phyloP scores from a whole-genome alignment of 2,329 filamentous ascomycete species.

The Fusarium ramigenum region DNA sequence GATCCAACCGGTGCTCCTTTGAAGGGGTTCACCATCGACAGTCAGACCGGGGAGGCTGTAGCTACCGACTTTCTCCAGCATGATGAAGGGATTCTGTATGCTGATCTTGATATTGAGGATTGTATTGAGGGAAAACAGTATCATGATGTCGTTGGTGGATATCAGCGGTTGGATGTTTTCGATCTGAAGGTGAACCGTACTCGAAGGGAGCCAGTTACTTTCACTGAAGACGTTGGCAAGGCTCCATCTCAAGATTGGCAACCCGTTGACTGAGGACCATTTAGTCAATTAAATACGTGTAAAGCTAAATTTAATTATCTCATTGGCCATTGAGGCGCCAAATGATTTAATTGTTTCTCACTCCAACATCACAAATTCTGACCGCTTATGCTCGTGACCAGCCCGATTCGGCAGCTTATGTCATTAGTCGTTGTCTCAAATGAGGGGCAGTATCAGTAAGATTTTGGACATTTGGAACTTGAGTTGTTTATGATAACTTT shows the following conservation, averaged over 20 bases:
- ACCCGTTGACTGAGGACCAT: not conserved
- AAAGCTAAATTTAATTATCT: no score
- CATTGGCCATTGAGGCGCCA: no score
- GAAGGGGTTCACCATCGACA: conserved; percentile 49
- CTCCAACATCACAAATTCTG: no score
- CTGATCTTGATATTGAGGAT: conserved; percentile 58
- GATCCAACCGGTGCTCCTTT: conserved; percentile 58
- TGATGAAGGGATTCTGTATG: conserved; percentile 61
- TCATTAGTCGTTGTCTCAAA: not conserved
- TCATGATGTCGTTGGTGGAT: conserved; percentile 65
- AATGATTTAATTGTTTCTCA: no score
- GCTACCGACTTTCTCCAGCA: conserved; percentile 52
- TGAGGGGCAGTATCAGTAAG: not conserved
- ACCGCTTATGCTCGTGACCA: not conserved
- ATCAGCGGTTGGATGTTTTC: conserved; percentile 65
- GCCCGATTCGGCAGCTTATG: not conserved
- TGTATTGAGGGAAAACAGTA: conserved; percentile 66
- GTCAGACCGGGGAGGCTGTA: conserved; percentile 24
- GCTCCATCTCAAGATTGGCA: not conserved
- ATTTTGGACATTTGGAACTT: fast-evolving
- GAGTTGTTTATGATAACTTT: not conserved
- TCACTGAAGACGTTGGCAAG: conserved; percentile 2
- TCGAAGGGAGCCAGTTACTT: conserved; percentile 48
- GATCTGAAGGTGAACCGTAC: conserved; percentile 58
- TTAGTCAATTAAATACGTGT: no score